Evolutionary conservation across 2,329 filamentous ascomycete genomes (phyloP), one percentile per base, ranked within the genome.

Genomic region (Aureobasidium zeae): DNA sequence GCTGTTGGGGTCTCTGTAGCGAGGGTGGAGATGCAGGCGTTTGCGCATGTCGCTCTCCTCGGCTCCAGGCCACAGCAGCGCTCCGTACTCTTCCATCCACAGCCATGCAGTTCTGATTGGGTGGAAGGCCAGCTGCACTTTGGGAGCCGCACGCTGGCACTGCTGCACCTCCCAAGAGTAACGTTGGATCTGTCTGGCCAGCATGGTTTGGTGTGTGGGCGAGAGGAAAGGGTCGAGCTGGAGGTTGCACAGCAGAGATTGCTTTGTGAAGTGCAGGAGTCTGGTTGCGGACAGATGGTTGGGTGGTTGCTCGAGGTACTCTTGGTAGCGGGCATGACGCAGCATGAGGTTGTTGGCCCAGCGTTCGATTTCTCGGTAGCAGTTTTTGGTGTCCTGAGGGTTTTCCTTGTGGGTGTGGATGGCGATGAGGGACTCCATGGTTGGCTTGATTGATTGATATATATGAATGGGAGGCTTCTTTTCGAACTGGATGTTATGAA

Each of bases 21-120:
- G 6, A 5, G 6, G 28, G 5, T 11, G 10, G 5, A 36, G n/a
- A 24, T 26, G 33, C 26, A 9, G n/a, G 16, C 33, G 21, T 16
- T 16, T 12, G 7, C 12, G 7, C 24, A 25, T 25, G n/a, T n/a
- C n/a, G n/a, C n/a, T n/a, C 17, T 34, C 11, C 4, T 3, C 19
- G n/a, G 26, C 24, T 12, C 6, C 22, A n/a, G 34, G 22, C 34
- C 34, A 37, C 13, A 37, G 12, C n/a, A 26, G 22, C 3, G 34
- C 11, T 28, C 34, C 34, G 4, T 37, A 37, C 16, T 37, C 34
- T 16, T 37, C 34, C 34, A 37, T 28, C 22, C 21, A 37, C 34
- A 37, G 11, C 34, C 34, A 37, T 6, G 34, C 34, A 5, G 34
- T 16, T 19, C 32, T 19, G 4, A 35, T 9, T 4, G 20, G 32